These are phyloP conservation scores for Phytophthora rubi DNA, from an alignment of 352 stramenopile genomes.

Conservation along the genomic window DNA sequence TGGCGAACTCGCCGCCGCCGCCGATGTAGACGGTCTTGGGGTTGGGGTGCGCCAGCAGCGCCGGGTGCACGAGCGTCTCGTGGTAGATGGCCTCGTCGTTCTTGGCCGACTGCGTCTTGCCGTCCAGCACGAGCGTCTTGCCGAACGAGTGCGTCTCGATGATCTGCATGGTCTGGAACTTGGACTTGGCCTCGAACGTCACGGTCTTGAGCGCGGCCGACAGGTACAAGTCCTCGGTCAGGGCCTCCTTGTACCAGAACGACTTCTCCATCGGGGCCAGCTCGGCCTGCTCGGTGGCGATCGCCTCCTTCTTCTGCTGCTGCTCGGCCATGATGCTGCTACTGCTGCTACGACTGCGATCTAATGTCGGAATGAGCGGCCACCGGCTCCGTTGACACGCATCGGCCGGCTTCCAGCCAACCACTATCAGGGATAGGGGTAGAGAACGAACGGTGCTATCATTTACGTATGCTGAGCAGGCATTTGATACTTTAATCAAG, in stretches of 20 bases:
- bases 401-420: slow-evolving; percentile 11
- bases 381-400: slow-evolving; percentile 9
- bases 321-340: slow-evolving; percentile 31
- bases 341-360: neutral
- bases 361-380: slow-evolving; percentile 18
- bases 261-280: slow-evolving; percentile 67
- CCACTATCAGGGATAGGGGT: slow-evolving; percentile 22
- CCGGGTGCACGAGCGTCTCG: slow-evolving; percentile 94
- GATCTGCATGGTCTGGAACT: slow-evolving; percentile 95
- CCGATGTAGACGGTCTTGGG: slow-evolving; percentile 94
- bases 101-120: slow-evolving; percentile 94
- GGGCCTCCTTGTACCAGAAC: slow-evolving; percentile 89
- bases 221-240: slow-evolving; percentile 91
- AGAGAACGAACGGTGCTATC: neutral
- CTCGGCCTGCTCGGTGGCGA: slow-evolving; percentile 41
- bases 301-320: slow-evolving; percentile 47
- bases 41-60: slow-evolving; percentile 88
- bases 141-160: slow-evolving; percentile 94
- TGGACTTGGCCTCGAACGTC: slow-evolving; percentile 84
- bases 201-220: slow-evolving; percentile 91
- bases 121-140: slow-evolving; percentile 95
- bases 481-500: slow-evolving; percentile 5
- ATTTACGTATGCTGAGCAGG: slow-evolving; percentile 3
- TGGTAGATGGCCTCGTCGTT: slow-evolving; percentile 96
- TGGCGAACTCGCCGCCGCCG: slow-evolving; percentile 94